These are phyloP conservation scores for Phaseolus coccineus DNA, from an alignment of 331 rosid genomes.

Conservation along the genomic window DNA sequence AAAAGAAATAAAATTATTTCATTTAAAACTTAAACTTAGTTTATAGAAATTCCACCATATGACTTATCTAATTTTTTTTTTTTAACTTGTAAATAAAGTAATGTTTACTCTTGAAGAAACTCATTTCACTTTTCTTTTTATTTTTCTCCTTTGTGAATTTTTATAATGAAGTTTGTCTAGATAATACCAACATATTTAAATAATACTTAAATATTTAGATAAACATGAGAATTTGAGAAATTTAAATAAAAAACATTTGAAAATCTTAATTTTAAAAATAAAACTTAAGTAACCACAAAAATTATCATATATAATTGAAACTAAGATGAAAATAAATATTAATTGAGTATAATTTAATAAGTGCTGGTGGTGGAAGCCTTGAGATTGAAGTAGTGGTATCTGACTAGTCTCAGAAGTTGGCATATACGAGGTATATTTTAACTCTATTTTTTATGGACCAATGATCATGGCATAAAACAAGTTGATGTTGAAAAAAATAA, in stretches of 20 bases:
- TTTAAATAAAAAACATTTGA: no score
- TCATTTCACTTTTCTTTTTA: no score
- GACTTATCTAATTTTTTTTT: no score
- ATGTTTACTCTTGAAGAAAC: no score
- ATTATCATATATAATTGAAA: neutral
- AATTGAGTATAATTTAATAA: neutral
- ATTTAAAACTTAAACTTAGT: no score
- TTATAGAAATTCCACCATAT: no score
- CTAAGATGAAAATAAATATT: neutral
- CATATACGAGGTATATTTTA: constrained; percentile 5
- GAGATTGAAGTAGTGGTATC: neutral
- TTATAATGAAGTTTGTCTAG: no score
- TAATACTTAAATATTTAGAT: no score
- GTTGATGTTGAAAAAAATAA: neutral
- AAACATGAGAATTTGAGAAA: neutral
- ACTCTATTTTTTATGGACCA: neutral
- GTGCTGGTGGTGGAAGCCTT: neutral
- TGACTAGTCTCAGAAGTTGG: neutral
- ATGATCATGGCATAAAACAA: neutral
- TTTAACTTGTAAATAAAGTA: no score
- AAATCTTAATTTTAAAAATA: neutral
- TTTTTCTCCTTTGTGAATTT: no score
- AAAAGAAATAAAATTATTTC: no score
- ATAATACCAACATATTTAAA: neutral
- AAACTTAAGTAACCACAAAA: neutral